Percentiles rank a stretch among this genome's conserved stretches.
phyloP scores from a whole-genome alignment of 2,329 filamentous ascomycete genomes.

The Neophaeococcomyces mojaviensis region DNA sequence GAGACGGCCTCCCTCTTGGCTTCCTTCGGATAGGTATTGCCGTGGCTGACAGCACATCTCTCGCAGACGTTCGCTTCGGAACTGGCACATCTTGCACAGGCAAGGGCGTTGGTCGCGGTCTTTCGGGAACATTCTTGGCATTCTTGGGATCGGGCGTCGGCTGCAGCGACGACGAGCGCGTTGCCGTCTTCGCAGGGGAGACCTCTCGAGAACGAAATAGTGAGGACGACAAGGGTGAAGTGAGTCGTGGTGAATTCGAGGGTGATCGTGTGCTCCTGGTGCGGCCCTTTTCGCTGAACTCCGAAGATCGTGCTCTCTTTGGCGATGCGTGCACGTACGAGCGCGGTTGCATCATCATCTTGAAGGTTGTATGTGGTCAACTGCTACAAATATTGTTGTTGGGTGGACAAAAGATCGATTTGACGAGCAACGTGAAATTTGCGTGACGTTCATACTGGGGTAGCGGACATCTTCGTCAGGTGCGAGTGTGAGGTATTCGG shows the following conservation, averaged over 20 bases:
- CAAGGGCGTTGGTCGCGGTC: neutral
- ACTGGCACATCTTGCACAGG: neutral
- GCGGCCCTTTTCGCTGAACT: constrained; percentile 3
- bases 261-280: constrained; percentile 5
- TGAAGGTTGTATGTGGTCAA: neutral
- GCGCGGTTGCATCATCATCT: constrained; percentile 8
- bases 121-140: neutral
- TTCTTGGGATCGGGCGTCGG: constrained; percentile 5
- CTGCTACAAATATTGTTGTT: neutral
- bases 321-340: constrained; percentile 1
- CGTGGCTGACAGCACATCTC: constrained; percentile 47
- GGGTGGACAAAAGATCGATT: neutral
- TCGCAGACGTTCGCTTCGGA: constrained; percentile 15
- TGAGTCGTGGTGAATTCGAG: neutral
- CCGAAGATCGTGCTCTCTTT: neutral
- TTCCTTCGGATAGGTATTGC: constrained; percentile 48
- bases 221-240: neutral
- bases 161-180: no score
- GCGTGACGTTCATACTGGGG: neutral
- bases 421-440: neutral
- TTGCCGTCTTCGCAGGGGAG: neutral
- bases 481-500: neutral
- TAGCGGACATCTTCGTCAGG: neutral
- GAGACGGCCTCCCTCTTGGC: constrained; percentile 32
- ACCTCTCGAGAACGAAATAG: constrained; percentile 2